A percentile compares a stretch with the other conserved stretches of the same genome.
These are phyloP conservation scores for Pneumocystis canis DNA, from an alignment of 1,139 yeast genomes.

Conservation along the genomic window DNA sequence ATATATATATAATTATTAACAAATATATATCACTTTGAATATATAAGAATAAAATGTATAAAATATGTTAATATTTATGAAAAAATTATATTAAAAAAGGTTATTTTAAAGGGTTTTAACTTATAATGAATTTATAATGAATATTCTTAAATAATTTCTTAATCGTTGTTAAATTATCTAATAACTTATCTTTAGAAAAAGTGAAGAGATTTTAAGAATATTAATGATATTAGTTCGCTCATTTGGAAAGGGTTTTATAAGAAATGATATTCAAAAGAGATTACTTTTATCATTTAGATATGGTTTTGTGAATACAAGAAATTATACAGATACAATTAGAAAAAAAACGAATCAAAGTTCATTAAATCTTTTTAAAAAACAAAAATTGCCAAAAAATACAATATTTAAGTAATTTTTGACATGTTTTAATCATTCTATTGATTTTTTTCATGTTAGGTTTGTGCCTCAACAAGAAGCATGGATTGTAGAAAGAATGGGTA, in stretches of 20 bases:
- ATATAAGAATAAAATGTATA: too few species aligned
- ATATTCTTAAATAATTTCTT: too few species aligned
- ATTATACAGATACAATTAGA: background rate
- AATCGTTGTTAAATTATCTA: too few species aligned
- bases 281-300: background rate
- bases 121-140: too few species aligned
- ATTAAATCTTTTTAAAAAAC: background rate
- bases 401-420: background rate
- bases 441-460: slow-evolving; percentile 36
- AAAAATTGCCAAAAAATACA: background rate
- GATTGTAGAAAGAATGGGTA: slow-evolving; percentile 87
- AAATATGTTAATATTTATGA: too few species aligned
- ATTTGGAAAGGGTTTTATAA: background rate
- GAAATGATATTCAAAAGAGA: background rate
- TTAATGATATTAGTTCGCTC: background rate
- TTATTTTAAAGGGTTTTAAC: too few species aligned
- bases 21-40: background rate
- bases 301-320: background rate
- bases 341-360: background rate
- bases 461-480: slow-evolving; percentile 88
- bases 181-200: too few species aligned
- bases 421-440: background rate
- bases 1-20: background rate
- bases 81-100: too few species aligned
- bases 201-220: background rate